A percentile compares a stretch with the other conserved stretches of the same genome.
phyloP scores from a whole-genome alignment of 129 eudicot species.

The Calendula officinalis region DNA sequence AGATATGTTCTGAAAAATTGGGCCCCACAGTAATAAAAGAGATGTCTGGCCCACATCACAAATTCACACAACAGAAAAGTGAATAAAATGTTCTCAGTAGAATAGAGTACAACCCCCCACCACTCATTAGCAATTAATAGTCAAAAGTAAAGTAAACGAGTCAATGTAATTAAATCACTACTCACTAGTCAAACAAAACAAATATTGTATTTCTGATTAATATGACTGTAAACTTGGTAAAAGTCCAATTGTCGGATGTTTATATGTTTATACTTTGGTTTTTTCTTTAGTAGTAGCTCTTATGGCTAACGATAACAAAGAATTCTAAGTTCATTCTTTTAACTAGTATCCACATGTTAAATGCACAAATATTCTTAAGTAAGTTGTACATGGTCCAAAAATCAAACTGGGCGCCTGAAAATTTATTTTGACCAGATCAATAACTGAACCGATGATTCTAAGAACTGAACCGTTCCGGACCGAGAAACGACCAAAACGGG shows the following conservation, averaged over 20 bases:
- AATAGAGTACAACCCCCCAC: slow-evolving; percentile 27
- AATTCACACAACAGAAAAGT: slow-evolving; percentile 26
- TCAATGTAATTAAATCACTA: slow-evolving; percentile 12
- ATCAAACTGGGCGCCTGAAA: no score
- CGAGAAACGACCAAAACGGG: no score
- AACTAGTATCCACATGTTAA: no score
- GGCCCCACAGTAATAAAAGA: slow-evolving; percentile 28
- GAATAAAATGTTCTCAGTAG: slow-evolving; percentile 31
- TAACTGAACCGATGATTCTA: no score
- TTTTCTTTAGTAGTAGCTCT: no score
- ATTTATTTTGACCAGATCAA: no score
- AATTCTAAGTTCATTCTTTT: no score
- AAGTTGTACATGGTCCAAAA: no score
- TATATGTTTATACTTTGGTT: background rate
- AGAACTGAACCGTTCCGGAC: no score
- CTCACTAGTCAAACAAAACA: slow-evolving; percentile 18
- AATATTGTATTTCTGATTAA: background rate
- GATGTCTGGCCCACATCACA: slow-evolving; percentile 29
- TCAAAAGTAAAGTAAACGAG: slow-evolving; percentile 20
- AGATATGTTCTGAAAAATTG: slow-evolving; percentile 24
- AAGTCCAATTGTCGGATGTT: background rate
- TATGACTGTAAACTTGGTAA: background rate
- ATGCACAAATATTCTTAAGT: no score
- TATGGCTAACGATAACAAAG: no score
- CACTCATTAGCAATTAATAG: slow-evolving; percentile 31